Conservation (phyloP, 768 basidiomycete genomes). For the Psilocybe cubensis region DNA sequence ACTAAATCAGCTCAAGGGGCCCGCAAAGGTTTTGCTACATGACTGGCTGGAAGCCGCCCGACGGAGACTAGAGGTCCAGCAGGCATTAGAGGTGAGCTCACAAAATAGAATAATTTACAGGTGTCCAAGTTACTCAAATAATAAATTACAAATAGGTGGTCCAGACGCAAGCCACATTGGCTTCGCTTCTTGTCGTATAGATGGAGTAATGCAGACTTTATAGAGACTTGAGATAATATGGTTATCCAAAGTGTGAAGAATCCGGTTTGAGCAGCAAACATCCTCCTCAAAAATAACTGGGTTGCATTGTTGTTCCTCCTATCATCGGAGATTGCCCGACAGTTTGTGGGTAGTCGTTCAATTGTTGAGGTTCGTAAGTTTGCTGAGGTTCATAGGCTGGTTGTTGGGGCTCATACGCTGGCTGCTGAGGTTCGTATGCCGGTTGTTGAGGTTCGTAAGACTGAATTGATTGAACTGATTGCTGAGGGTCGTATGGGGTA, state of each 20-base stretch:
- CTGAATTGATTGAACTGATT: constrained; percentile 2
- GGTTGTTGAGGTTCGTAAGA: constrained; percentile 2
- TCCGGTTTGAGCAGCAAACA: neutral
- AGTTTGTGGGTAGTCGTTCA: constrained; percentile 12
- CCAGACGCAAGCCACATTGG: constrained; percentile 82
- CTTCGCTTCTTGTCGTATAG: constrained; percentile 78
- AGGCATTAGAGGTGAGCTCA: constrained; percentile 78
- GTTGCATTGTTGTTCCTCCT: constrained; percentile 17
- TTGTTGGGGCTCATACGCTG: constrained; percentile 15
- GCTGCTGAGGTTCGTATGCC: constrained; percentile 15
- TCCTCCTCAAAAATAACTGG: constrained; percentile 23
- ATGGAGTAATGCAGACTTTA: constrained; percentile 22
- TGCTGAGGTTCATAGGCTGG: constrained; percentile 9
- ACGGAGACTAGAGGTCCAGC: constrained; percentile 85
- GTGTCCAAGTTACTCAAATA: constrained; percentile 16
- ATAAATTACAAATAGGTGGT: constrained; percentile 57
- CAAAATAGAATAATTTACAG: neutral
- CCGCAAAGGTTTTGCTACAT: constrained; percentile 68
- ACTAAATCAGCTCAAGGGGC: constrained; percentile 87
- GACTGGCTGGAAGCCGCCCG: constrained; percentile 96
- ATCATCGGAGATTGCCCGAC: constrained; percentile 12
- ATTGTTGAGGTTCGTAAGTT: neutral
- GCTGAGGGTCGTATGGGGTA: constrained; percentile 14
- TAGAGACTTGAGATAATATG: constrained; percentile 10
- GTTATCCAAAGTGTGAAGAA: constrained; percentile 2